These are phyloP conservation scores for Pistacia integerrima DNA, from an alignment of 345 rosid species.

Conservation along the genomic window DNA sequence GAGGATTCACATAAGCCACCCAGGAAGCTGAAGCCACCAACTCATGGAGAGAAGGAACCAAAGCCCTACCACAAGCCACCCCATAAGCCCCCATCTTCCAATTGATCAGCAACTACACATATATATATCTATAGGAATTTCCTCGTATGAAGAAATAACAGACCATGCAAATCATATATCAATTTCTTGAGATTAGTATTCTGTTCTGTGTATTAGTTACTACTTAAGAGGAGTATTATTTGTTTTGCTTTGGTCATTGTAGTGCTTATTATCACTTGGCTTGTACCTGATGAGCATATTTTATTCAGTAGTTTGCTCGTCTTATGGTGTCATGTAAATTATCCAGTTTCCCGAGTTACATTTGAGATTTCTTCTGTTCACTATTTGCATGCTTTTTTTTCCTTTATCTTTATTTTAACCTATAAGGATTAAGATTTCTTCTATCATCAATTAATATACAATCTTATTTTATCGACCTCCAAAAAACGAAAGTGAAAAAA, in stretches of 20 bases:
- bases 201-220: not conserved
- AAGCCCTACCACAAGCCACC: conserved; percentile 2
- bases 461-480: no score
- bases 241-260: not conserved
- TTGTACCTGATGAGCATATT: no score
- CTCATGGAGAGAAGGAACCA: conserved; percentile 4
- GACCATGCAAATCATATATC: not conserved
- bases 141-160: conserved; percentile 5
- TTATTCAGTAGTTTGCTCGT: no score
- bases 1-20: conserved; percentile 22
- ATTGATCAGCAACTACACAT: not conserved
- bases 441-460: no score
- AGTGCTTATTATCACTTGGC: not conserved
- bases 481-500: no score
- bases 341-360: no score
- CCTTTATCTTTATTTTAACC: no score
- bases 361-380: no score
- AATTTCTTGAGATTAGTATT: not conserved
- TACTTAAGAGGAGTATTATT: not conserved
- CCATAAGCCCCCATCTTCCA: conserved; percentile 18
- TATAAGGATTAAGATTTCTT: no score
- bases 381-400: no score
- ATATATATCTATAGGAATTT: not conserved
- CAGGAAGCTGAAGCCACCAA: conserved; percentile 4
- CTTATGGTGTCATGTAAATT: no score